phyloP scores from a whole-genome alignment of 805 yeast species.

The Hanseniaspora jakobsenii region DNA sequence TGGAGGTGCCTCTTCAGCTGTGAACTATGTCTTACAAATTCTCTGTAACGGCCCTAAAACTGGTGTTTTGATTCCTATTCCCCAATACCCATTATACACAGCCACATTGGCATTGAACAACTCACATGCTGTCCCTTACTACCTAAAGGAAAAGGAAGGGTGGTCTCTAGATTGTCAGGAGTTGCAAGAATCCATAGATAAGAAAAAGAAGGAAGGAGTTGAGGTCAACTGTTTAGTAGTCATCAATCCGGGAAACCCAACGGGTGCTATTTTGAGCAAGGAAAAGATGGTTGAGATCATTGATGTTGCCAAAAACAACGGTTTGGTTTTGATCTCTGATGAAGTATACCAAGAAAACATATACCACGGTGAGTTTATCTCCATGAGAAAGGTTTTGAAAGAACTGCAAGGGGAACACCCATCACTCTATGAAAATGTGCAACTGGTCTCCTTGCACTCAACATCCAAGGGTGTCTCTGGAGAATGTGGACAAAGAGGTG shows the following conservation, averaged over 20 bases:
- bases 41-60: constrained; percentile 55
- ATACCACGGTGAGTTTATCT: constrained; percentile 66
- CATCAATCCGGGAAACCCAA: constrained; percentile 97
- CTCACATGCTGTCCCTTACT: constrained; percentile 76
- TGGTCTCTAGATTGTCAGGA: constrained; percentile 75
- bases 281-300: constrained; percentile 61
- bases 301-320: constrained; percentile 69
- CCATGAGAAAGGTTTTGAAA: constrained; percentile 69
- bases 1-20: constrained; percentile 92
- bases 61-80: constrained; percentile 87
- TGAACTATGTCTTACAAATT: constrained; percentile 61
- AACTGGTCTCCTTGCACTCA: constrained; percentile 89
- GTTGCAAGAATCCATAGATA: constrained; percentile 42
- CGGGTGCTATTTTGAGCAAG: constrained; percentile 68
- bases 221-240: constrained; percentile 72
- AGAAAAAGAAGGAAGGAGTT: constrained; percentile 41
- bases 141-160: constrained; percentile 60
- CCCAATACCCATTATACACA: constrained; percentile 94
- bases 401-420: constrained; percentile 45
- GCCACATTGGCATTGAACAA: constrained; percentile 83
- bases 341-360: constrained; percentile 95
- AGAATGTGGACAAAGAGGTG: constrained; percentile 99
- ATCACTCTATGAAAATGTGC: constrained; percentile 56
- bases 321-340: constrained; percentile 83
- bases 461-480: constrained; percentile 96